Evolutionary conservation across 306 rosid genomes (phyloP).

Genomic region (Urtica urens): DNA sequence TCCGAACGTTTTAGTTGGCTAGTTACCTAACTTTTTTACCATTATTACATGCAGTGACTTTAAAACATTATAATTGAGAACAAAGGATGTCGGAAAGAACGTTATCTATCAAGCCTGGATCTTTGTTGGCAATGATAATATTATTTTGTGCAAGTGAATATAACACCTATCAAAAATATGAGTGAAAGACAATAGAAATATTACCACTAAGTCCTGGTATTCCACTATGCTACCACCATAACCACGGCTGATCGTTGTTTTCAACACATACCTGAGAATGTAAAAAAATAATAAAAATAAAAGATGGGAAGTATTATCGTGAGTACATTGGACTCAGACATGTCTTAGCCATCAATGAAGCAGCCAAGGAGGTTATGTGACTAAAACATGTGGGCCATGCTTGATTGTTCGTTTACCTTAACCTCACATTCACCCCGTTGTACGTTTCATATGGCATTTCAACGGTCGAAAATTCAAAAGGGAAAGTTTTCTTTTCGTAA

Average conservation of each 20-base stretch:
- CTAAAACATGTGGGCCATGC: neutral
- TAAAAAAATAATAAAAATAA: neutral
- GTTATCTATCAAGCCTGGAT: too few species aligned
- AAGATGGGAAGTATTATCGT: neutral
- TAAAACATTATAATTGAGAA: too few species aligned
- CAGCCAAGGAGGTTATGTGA: neutral
- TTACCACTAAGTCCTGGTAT: conserved; percentile 93
- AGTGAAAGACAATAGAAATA: conserved; percentile 5
- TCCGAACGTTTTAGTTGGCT: too few species aligned
- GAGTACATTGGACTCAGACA: neutral
- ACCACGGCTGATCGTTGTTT: conserved; percentile 89
- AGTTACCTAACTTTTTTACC: too few species aligned
- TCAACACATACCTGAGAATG: conserved; percentile 72
- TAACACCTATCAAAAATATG: too few species aligned
- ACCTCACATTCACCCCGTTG: conserved; percentile 94
- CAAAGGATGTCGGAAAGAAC: too few species aligned
- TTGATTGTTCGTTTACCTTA: too few species aligned
- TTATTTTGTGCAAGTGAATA: too few species aligned
- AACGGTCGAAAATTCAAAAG: conserved; percentile 92
- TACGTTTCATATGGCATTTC: conserved; percentile 98
- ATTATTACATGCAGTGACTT: too few species aligned
- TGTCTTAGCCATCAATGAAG: neutral
- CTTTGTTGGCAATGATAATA: too few species aligned
- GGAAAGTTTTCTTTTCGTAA: conserved; percentile 83
- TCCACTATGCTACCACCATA: conserved; percentile 88